Evolutionary conservation across 1,284 basidiomycete species (phyloP).

Genomic region (Cystobasidium pallidum): DNA sequence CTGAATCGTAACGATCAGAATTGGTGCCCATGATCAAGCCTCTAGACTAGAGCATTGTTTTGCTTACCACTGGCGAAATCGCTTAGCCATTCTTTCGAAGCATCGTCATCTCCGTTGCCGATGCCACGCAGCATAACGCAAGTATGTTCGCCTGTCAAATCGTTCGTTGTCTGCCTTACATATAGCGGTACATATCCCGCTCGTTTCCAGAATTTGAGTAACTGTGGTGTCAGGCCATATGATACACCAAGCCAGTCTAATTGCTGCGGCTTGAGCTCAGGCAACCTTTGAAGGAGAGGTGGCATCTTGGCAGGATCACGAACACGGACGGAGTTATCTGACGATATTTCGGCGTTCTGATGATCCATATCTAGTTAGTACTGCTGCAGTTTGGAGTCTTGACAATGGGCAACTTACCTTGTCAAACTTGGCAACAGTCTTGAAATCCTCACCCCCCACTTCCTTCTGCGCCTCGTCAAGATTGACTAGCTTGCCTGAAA

Average conservation of each 20-base stretch:
- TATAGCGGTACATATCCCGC: constrained; percentile 90
- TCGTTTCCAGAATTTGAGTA: constrained; percentile 96
- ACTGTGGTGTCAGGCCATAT: constrained; percentile 86
- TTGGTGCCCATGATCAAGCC: no score
- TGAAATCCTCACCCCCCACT: constrained; percentile 63
- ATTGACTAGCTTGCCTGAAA: constrained; percentile 87
- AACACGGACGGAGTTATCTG: constrained; percentile 62
- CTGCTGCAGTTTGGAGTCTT: neutral
- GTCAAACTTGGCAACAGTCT: constrained; percentile 66
- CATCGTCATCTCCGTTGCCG: constrained; percentile 61
- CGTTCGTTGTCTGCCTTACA: constrained; percentile 88
- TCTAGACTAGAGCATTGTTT: neutral
- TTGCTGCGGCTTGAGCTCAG: constrained; percentile 84
- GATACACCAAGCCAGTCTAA: constrained; percentile 96
- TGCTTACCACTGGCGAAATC: constrained; percentile 71
- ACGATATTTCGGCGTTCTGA: constrained; percentile 61
- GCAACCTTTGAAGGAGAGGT: constrained; percentile 85
- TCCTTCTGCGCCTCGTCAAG: constrained; percentile 73
- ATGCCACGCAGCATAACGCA: constrained; percentile 90
- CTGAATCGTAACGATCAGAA: no score
- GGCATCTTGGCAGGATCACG: constrained; percentile 82
- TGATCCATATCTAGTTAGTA: constrained; percentile 17
- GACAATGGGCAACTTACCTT: constrained; percentile 59
- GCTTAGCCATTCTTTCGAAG: constrained; percentile 70
- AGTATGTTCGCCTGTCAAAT: constrained; percentile 94